phyloP scores from a whole-genome alignment of 2,329 filamentous ascomycete species.

The Hypoxylon rubiginosum region DNA sequence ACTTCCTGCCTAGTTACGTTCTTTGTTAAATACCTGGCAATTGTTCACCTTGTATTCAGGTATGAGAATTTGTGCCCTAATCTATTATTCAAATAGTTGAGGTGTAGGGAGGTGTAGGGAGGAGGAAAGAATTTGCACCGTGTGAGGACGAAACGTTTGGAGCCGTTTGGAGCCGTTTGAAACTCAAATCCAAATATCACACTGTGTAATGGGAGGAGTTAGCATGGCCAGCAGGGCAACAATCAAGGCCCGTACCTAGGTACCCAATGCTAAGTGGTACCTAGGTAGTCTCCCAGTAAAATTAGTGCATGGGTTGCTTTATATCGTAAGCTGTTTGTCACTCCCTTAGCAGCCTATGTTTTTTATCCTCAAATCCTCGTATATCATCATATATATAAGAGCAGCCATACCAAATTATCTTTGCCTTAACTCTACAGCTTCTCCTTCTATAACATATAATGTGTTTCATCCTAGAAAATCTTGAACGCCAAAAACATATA shows the following conservation, averaged over 20 bases:
- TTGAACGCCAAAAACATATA: background rate
- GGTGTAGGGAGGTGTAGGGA: background rate
- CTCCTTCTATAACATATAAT: background rate
- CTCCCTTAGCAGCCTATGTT: background rate
- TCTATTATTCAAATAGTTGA: no score
- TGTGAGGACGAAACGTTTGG: background rate
- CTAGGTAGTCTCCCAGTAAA: background rate
- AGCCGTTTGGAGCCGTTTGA: background rate
- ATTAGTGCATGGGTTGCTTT: background rate
- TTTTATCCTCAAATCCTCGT: background rate
- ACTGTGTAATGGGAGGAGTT: background rate
- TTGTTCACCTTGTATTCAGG: background rate
- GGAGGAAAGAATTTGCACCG: background rate
- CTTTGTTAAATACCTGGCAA: background rate
- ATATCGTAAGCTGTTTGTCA: background rate
- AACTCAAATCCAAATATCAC: background rate
- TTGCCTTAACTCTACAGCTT: background rate
- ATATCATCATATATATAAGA: background rate
- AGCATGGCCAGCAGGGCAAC: background rate
- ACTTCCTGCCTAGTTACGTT: background rate
- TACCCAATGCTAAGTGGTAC: no score
- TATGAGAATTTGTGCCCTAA: no score
- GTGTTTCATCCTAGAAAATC: background rate
- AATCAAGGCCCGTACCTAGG: background rate
- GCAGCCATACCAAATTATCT: background rate